Evolutionary conservation across 1,139 yeast genomes (phyloP).

Genomic region (Suhomyces bokatorum): DNA sequence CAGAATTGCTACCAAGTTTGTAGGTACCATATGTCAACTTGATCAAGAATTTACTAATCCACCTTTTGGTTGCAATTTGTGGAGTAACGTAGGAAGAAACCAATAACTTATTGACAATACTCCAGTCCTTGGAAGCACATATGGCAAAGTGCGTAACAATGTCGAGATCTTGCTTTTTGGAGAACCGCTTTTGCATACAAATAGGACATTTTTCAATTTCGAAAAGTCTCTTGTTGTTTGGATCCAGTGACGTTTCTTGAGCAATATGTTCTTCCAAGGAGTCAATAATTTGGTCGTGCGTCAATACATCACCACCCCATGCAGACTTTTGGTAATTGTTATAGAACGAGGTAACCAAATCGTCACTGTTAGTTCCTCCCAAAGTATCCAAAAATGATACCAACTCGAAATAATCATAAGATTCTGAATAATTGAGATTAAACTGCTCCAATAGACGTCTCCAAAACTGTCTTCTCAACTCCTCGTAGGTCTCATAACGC

Average conservation of each 20-base stretch:
- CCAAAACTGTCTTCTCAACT: constrained; percentile 73
- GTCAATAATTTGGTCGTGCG: constrained; percentile 57
- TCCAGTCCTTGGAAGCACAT: constrained; percentile 80
- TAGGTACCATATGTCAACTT: constrained; percentile 88
- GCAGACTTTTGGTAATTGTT: constrained; percentile 40
- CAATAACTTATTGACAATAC: constrained; percentile 62
- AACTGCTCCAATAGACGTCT: constrained; percentile 57
- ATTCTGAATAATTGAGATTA: constrained; percentile 38
- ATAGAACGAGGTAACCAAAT: constrained; percentile 48
- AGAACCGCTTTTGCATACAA: constrained; percentile 63
- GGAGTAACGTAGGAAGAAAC: constrained; percentile 77
- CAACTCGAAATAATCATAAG: constrained; percentile 56
- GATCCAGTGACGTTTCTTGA: constrained; percentile 15
- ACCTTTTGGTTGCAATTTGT: constrained; percentile 78
- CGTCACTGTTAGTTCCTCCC: constrained; percentile 58
- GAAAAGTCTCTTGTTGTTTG: constrained; percentile 40
- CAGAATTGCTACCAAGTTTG: constrained; percentile 85
- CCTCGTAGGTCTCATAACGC: constrained; percentile 67
- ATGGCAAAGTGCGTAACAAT: constrained; percentile 84
- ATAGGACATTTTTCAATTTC: constrained; percentile 73
- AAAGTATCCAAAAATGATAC: constrained; percentile 59
- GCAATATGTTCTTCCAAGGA: constrained; percentile 46
- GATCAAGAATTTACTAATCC: constrained; percentile 83
- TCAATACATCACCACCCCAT: constrained; percentile 58
- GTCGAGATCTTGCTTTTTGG: constrained; percentile 59